Conservation (phyloP, 148 eudicot genomes). For the Polygonum maritimum region DNA sequence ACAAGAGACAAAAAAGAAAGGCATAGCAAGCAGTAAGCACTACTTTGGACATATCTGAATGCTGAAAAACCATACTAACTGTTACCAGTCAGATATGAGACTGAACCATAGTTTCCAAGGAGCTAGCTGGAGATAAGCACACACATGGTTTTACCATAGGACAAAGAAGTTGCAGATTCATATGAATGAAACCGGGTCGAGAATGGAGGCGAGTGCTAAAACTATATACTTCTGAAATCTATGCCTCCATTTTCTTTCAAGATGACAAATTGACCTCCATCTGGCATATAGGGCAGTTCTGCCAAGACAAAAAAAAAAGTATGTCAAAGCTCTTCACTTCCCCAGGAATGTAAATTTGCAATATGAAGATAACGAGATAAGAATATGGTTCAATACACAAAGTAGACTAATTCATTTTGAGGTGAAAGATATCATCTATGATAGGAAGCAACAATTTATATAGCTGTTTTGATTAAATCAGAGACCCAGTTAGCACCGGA, state of each 20-base stretch:
- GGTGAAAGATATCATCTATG: not conserved
- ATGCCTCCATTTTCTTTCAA: not conserved
- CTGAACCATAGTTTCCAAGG: not conserved
- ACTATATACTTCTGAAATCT: conserved; percentile 3
- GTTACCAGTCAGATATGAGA: not conserved
- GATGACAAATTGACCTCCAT: conserved; percentile 7
- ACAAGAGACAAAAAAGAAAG: not conserved
- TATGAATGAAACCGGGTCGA: not conserved
- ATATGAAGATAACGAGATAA: not conserved
- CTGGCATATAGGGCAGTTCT: conserved; percentile 12
- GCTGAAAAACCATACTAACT: not conserved
- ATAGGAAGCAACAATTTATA: not conserved
- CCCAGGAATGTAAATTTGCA: not conserved
- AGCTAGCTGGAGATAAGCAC: not conserved
- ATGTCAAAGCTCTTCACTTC: not conserved
- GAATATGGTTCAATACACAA: not conserved
- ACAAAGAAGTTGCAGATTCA: not conserved
- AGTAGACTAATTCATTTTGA: not conserved
- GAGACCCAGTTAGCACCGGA: not conserved
- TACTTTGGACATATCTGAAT: not conserved
- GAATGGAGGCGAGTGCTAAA: not conserved
- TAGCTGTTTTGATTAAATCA: too few relatives aligned
- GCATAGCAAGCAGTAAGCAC: not conserved
- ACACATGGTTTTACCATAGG: not conserved
- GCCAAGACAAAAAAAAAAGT: not conserved